Conservation (phyloP, 78 protist genomes). For the Chrysochromulina tobinii region DNA sequence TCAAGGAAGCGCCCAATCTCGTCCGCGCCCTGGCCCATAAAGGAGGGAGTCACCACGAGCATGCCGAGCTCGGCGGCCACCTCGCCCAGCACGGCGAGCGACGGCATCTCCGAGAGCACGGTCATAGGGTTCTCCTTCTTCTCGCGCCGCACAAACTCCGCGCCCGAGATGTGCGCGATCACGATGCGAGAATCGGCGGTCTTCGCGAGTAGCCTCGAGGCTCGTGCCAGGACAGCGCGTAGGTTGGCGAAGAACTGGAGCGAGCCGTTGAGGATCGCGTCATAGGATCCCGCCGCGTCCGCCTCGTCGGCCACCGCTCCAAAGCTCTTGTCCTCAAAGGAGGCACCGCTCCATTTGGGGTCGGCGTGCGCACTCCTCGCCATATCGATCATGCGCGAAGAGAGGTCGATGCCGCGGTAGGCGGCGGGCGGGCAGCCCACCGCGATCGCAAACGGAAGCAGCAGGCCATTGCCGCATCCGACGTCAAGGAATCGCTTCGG, state of each 20-base stretch:
- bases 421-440: background rate
- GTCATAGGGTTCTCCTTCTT: background rate
- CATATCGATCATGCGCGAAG: background rate
- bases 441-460: background rate
- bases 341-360: background rate
- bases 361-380: background rate
- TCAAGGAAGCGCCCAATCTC: background rate
- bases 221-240: background rate
- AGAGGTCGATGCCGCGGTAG: background rate
- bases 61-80: background rate
- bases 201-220: background rate
- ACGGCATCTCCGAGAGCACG: background rate
- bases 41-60: background rate
- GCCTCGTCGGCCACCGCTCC: background rate
- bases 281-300: background rate
- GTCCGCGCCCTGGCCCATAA: background rate
- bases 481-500: background rate
- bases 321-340: background rate
- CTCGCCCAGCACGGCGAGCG: background rate
- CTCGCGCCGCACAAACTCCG: background rate
- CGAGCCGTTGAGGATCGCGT: background rate
- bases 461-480: background rate
- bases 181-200: background rate
- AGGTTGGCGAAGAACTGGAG: conserved; percentile 9
- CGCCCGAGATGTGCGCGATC: background rate